Base-by-base conservation (phyloP, 768 basidiomycete species). In the Rhodotorula toruloides region DNA sequence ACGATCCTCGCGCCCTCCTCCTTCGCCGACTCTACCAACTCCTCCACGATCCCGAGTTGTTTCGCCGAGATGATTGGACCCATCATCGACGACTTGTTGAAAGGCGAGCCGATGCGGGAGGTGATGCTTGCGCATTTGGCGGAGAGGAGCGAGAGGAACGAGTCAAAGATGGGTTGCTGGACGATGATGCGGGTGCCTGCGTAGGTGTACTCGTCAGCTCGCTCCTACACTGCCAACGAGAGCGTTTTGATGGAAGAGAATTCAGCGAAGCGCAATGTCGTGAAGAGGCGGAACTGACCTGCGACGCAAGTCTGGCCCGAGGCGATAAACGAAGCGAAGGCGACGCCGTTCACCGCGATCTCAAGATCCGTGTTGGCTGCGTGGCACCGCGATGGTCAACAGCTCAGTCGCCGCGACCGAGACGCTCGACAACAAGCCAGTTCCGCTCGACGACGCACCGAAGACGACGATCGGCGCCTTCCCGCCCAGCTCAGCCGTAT, bases 401-500 rank as follows among this genome's bases (percentile, higher is more conserved):
- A n/a, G n/a, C n/a, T n/a, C n/a, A n/a, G n/a, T n/a, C n/a, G n/a
- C n/a, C n/a, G n/a, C n/a, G n/a, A n/a, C n/a, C n/a, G n/a, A n/a
- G n/a, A n/a, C n/a, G 34, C 17, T 6, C 40, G 34, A 21, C 8
- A 54, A 5, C 29, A 21, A 36, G 27, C 13, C 44, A n/a, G 7
- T 58, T 12, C 14, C 19, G 2, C 25, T 58, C 25, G 48, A 40
- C 17, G 14, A 58, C 62, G 39, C n/a, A 68, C 67, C 80, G 73
- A 91, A 91, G 16, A 91, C 80, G 17, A 91, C 75, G 49, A 91
- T 84, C 0, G 90, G 90, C 19, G 90, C 65, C 58, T 71, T 71
- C 0, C 90, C 90, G 27, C 90, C 90, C 10, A 92, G 80, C 73
- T 92, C 90, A 0, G 90, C 90, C 2, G 89, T 91, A 75, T 82